These are phyloP conservation scores for Trypanosoma vivax DNA, from an alignment of 208 protist species.

Conservation along the genomic window DNA sequence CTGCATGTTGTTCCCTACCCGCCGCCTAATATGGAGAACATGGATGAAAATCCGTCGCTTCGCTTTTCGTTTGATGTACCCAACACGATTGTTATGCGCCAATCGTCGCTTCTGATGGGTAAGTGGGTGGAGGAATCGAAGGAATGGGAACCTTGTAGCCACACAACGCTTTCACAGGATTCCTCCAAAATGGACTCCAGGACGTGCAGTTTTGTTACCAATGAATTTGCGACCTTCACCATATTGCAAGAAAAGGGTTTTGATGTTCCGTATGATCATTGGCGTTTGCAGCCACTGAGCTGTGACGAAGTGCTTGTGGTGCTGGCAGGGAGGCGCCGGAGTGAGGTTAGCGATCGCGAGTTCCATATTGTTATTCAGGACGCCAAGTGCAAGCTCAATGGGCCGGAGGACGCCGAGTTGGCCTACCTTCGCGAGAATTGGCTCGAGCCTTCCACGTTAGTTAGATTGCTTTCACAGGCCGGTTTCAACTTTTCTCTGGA, in stretches of 20 bases:
- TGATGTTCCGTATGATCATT: constrained; percentile 86
- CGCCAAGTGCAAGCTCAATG: constrained; percentile 65
- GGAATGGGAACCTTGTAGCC: constrained; percentile 83
- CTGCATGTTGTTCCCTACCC: constrained; percentile 81
- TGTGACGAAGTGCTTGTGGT: constrained; percentile 65
- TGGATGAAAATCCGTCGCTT: constrained; percentile 62
- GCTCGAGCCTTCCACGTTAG: constrained; percentile 68
- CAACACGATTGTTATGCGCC: constrained; percentile 65
- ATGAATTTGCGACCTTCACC: constrained; percentile 80
- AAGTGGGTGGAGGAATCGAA: constrained; percentile 58
- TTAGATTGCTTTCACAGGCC: constrained; percentile 67
- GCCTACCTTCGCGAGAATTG: constrained; percentile 48
- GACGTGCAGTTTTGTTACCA: constrained; percentile 56
- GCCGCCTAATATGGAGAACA: constrained; percentile 39
- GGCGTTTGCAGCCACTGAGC: constrained; percentile 66
- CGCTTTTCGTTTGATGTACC: constrained; percentile 85
- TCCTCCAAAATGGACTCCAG: constrained; percentile 23
- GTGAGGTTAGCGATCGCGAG: constrained; percentile 80
- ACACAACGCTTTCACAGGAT: constrained; percentile 39
- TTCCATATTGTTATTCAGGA: constrained; percentile 80
- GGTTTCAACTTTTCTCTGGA: constrained; percentile 85
- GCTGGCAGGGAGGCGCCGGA: constrained; percentile 66
- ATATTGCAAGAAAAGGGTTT: constrained; percentile 87
- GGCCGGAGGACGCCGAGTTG: constrained; percentile 76
- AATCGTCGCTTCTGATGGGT: constrained; percentile 77